Evolutionary conservation across 1,139 yeast genomes (phyloP).

Genomic region (Candida smagusa): DNA sequence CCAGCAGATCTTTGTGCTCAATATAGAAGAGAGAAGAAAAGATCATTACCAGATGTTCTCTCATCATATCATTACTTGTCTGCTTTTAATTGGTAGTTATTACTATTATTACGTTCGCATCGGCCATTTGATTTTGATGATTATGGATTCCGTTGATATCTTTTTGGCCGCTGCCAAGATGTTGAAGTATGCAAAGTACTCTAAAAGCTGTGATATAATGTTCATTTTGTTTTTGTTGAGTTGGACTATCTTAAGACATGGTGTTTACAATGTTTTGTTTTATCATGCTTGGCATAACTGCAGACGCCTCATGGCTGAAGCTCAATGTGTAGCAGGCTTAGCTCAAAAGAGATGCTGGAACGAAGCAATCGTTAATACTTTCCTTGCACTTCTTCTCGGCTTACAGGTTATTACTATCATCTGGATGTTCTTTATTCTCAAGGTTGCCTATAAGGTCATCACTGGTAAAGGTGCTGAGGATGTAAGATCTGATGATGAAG

Average conservation of each 20-base stretch:
- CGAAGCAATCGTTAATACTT: conserved; percentile 45
- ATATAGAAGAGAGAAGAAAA: conserved; percentile 75
- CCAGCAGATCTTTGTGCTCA: conserved; percentile 73
- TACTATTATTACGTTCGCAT: conserved; percentile 67
- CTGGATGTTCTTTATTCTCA: conserved; percentile 74
- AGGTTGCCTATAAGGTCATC: conserved; percentile 67
- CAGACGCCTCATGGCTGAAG: conserved; percentile 34
- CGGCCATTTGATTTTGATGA: conserved; percentile 72
- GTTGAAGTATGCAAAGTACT: conserved; percentile 67
- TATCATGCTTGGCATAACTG: conserved; percentile 47
- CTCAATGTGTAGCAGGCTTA: conserved; percentile 33
- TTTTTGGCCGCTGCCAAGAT: conserved; percentile 71
- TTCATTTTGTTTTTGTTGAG: conserved; percentile 63
- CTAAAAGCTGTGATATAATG: conserved; percentile 60
- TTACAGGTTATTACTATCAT: conserved; percentile 64
- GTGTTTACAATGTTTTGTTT: conserved; percentile 65
- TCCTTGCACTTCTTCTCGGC: conserved; percentile 57
- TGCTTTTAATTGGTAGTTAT: conserved; percentile 70
- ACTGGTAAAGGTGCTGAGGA: conserved; percentile 77
- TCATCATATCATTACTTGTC: conserved; percentile 80
- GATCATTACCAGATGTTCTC: conserved; percentile 85
- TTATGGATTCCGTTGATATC: conserved; percentile 84
- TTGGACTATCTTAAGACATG: conserved; percentile 77
- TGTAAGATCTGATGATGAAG: conserved; percentile 74
- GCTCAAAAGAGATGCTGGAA: conserved; percentile 54